Base-by-base conservation (phyloP, 75 land plant species). In the Gnetum montanum region DNA sequence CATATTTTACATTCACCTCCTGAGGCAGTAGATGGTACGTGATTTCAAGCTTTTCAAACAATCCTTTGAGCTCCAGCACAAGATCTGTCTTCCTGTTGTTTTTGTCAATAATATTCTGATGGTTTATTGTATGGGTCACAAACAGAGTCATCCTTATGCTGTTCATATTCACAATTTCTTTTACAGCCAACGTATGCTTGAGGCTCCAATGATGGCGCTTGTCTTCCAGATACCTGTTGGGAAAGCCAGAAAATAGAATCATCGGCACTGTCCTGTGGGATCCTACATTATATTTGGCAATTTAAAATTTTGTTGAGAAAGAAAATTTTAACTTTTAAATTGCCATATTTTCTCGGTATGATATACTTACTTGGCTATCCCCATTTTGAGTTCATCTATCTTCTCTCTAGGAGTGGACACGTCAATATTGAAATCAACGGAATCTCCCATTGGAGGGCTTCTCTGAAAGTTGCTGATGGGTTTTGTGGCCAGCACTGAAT, bases 181-280 rank as follows among this genome's bases (percentile, higher is more conserved):
- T 63, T 36, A 82, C 68, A 4, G 61, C 50, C n/a, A 85, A 48
- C 22, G 61, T 58, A 45, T 67, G 73, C 4, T 62, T 65, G 1
- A 76, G 82, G 29, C 66, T 61, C 94, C 94, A 88, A 25, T 78
- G 80, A 27, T 71, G 73, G 7, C 76, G 76, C 70, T 85, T 84
- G 64, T 70, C 66, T 23, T 77, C 79, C n/a, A 87, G 29, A 58
- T 84, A 84, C 62, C 88, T 84, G 81, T 45, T 65, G 6, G 4
- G 4, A 57, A 23, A 15, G 28, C 8, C 6, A 4, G 12, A 8
- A 19, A 13, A 10, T 1, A 19, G 12, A 48, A 6, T 18, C 11
- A 48, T 25, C 12, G 4, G 19, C 50, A 28, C n/a, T 2, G 26
- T 1, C 5, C 50, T 43, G 2, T 0, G 1, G 46, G 16, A 22